phyloP scores from a whole-genome alignment of 1,139 yeast genomes.

The Hansenula lynferdii region DNA sequence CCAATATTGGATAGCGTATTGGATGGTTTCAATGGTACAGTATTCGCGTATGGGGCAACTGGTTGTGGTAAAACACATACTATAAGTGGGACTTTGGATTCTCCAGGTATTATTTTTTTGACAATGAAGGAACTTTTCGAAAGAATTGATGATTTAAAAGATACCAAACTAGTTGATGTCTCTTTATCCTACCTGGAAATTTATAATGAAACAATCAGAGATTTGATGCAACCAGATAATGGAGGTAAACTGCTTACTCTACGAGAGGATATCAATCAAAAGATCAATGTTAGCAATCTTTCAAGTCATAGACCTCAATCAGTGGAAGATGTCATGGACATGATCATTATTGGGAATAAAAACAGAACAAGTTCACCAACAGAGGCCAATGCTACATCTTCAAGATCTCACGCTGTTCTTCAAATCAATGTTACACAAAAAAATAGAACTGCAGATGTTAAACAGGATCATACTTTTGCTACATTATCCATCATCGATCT shows the following conservation, averaged over 20 bases:
- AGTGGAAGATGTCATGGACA: conserved; percentile 77
- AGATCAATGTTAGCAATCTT: conserved; percentile 71
- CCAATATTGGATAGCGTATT: conserved; percentile 72
- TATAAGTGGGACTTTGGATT: conserved; percentile 65
- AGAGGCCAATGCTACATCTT: conserved; percentile 84
- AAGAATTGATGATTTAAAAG: conserved; percentile 49
- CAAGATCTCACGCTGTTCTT: conserved; percentile 89
- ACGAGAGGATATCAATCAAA: conserved; percentile 66
- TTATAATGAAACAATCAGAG: conserved; percentile 85
- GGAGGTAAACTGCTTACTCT: conserved; percentile 42
- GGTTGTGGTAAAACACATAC: conserved; percentile 99
- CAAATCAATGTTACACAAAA: conserved; percentile 71
- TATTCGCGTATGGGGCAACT: conserved; percentile 96
- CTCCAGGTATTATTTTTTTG: conserved; percentile 78
- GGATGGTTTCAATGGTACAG: conserved; percentile 86
- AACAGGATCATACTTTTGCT: conserved; percentile 68
- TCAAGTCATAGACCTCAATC: conserved; percentile 58
- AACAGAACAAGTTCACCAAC: conserved; percentile 85
- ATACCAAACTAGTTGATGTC: conserved; percentile 54
- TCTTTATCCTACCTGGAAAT: conserved; percentile 78
- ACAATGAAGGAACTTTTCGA: conserved; percentile 75
- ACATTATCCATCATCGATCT: conserved; percentile 83
- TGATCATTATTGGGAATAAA: conserved; percentile 65
- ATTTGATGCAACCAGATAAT: conserved; percentile 54
- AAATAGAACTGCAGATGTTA: conserved; percentile 56